A percentile compares a stretch with the other conserved stretches of the same genome.
Conservation (phyloP, 202 grass and related monocot genomes). For the Zizania palustris region DNA sequence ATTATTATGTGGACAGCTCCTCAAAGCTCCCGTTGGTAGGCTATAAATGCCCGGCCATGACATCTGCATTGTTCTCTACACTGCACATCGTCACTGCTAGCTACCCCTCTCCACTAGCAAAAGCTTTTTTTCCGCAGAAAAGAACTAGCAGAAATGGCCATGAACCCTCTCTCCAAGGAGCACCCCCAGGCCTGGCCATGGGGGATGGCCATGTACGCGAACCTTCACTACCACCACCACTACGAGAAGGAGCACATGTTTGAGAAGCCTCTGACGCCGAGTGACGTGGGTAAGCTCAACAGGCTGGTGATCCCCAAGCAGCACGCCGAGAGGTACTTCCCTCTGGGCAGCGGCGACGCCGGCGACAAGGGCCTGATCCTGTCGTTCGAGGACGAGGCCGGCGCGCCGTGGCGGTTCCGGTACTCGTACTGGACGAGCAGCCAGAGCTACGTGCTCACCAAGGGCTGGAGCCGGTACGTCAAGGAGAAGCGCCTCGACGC, state of each 20-base stretch:
- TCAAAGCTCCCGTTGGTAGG: slow-evolving; percentile 52
- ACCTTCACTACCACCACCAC: slow-evolving; percentile 56
- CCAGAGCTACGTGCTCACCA: slow-evolving; percentile 97
- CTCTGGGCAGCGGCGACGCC: slow-evolving; percentile 50
- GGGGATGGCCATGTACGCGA: slow-evolving; percentile 64
- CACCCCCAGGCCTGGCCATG: slow-evolving; percentile 67
- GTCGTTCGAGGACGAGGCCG: slow-evolving; percentile 83
- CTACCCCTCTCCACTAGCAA: slow-evolving; percentile 34
- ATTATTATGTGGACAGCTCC: slow-evolving; percentile 1
- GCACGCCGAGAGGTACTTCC: slow-evolving; percentile 88
- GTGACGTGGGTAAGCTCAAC: slow-evolving; percentile 94
- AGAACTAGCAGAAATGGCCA: slow-evolving; percentile 54
- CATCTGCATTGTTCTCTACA: slow-evolving; percentile 66
- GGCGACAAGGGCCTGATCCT: slow-evolving; percentile 76
- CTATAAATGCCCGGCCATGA: slow-evolving; percentile 69
- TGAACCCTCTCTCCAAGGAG: slow-evolving; percentile 64
- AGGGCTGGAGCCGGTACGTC: slow-evolving; percentile 94
- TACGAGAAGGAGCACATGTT: slow-evolving; percentile 84
- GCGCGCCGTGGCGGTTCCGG: slow-evolving; percentile 82
- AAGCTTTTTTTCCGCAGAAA: slow-evolving; percentile 46
- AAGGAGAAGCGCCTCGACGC: slow-evolving; percentile 91
- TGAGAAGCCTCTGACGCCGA: slow-evolving; percentile 79
- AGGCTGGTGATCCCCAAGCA: slow-evolving; percentile 92
- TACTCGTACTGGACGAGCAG: slow-evolving; percentile 98
- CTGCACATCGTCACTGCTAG: slow-evolving; percentile 50